Evolutionary conservation across 2,329 filamentous ascomycete species (phyloP).

Genomic region (Plenodomus biglobosus): DNA sequence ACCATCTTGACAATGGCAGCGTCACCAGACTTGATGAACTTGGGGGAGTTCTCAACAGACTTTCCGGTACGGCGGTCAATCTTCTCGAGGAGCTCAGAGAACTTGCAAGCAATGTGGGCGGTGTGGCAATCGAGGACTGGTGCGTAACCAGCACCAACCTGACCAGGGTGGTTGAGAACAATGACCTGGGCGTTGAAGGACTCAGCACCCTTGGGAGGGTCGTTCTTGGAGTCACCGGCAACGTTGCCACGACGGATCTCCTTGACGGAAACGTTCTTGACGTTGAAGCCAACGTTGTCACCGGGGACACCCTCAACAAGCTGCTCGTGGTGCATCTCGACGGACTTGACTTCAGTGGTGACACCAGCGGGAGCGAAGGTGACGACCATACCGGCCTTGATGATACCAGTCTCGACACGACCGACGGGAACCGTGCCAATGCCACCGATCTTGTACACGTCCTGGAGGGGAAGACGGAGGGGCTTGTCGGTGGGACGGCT

Average conservation of each 20-base stretch:
- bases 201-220: constrained; percentile 84
- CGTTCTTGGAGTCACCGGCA: constrained; percentile 99
- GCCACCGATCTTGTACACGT: constrained; percentile 99
- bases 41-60: constrained; percentile 85
- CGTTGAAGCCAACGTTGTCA: constrained; percentile 99
- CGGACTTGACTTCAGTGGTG: constrained; percentile 99
- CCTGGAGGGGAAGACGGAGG: constrained; percentile 99
- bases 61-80: constrained; percentile 99
- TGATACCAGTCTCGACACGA: constrained; percentile 98
- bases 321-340: constrained; percentile 99
- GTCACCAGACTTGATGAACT: constrained; percentile 99
- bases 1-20: constrained; percentile 99
- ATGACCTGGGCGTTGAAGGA: constrained; percentile 99
- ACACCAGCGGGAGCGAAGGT: constrained; percentile 98
- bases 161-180: constrained; percentile 99
- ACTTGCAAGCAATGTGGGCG: constrained; percentile 99
- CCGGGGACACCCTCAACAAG: constrained; percentile 90
- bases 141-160: constrained; percentile 98
- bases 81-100: constrained; percentile 99
- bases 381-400: constrained; percentile 89
- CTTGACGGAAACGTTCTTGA: constrained; percentile 99
- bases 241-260: constrained; percentile 99
- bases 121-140: constrained; percentile 99
- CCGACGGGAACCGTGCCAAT: constrained; percentile 99
- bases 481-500: constrained; percentile 97